Conservation (phyloP, 2,329 filamentous ascomycete genomes). For the Claviceps digitariae region DNA sequence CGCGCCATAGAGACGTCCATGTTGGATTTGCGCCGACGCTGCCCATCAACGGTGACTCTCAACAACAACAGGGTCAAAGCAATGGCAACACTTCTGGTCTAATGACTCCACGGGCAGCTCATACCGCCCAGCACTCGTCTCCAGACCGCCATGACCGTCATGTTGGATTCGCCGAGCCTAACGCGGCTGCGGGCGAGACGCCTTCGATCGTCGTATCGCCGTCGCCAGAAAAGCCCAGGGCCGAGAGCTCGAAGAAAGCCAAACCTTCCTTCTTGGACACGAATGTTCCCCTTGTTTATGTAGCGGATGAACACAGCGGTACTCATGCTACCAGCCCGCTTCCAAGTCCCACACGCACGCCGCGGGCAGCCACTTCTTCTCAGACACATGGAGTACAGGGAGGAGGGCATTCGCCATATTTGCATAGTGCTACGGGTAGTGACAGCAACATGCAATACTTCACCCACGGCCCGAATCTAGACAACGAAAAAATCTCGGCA, state of each 20-base stretch:
- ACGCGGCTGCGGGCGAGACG: slow-evolving; percentile 5
- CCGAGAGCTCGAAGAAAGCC: neutral
- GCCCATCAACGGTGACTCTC: neutral
- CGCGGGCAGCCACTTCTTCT: neutral
- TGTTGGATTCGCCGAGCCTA: slow-evolving; percentile 40
- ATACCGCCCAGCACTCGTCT: neutral
- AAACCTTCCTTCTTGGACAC: slow-evolving; percentile 1
- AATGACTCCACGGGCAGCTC: slow-evolving; percentile 9
- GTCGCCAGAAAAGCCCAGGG: neutral
- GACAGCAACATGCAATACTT: slow-evolving; percentile 12
- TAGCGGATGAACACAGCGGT: slow-evolving; percentile 1
- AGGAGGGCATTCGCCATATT: slow-evolving; percentile 1
- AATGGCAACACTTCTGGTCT: neutral
- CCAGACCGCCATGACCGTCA: slow-evolving; percentile 23
- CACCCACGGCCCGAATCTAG: slow-evolving; percentile 20
- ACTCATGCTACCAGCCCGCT: slow-evolving; percentile 1
- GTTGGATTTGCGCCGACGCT: slow-evolving; percentile 18
- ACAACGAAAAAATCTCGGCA: slow-evolving; percentile 28
- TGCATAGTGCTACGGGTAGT: slow-evolving; percentile 8
- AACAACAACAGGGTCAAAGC: neutral
- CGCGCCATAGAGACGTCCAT: slow-evolving; percentile 15
- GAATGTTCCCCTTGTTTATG: slow-evolving; percentile 3
- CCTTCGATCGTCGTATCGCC: slow-evolving; percentile 1
- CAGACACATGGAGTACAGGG: neutral
- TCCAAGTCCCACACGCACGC: slow-evolving; percentile 3